phyloP scores from a whole-genome alignment of 2,329 filamentous ascomycete species.

The Epichloe elymi region DNA sequence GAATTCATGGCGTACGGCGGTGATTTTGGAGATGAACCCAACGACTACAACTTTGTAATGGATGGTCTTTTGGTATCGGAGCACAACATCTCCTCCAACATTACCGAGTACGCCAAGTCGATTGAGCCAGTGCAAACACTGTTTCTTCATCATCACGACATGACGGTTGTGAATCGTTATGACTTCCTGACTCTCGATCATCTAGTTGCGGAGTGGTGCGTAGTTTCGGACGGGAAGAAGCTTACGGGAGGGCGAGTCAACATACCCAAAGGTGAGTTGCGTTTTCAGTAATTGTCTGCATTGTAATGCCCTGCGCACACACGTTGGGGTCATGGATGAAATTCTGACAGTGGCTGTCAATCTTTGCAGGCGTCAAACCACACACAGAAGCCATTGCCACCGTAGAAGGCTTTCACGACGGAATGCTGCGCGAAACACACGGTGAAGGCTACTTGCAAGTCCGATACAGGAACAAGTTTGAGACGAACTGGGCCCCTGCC shows the following conservation, averaged over 20 bases:
- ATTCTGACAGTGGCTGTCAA: not conserved
- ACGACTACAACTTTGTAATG: slow-evolving; percentile 47
- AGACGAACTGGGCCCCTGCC: slow-evolving; percentile 36
- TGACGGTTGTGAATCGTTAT: slow-evolving; percentile 39
- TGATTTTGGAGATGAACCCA: slow-evolving; percentile 47
- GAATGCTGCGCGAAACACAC: slow-evolving; percentile 10
- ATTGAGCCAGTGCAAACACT: slow-evolving; percentile 45
- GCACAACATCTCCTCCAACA: slow-evolving; percentile 37
- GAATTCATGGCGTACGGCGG: slow-evolving; percentile 46
- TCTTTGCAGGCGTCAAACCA: slow-evolving; percentile 26
- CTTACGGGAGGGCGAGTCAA: slow-evolving; percentile 20
- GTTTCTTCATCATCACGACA: slow-evolving; percentile 24
- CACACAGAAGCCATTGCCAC: slow-evolving; percentile 24
- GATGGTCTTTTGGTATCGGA: slow-evolving; percentile 35
- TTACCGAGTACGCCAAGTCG: slow-evolving; percentile 43
- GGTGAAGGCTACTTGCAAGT: slow-evolving; percentile 35
- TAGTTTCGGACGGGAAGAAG: slow-evolving; percentile 25
- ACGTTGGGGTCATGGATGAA: not conserved
- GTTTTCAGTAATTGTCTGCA: not conserved
- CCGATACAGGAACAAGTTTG: slow-evolving; percentile 28
- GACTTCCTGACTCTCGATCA: slow-evolving; percentile 40
- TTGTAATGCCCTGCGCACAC: too few relatives aligned
- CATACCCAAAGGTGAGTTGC: slow-evolving; percentile 27
- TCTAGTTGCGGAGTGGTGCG: slow-evolving; percentile 29
- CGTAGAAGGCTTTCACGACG: slow-evolving; percentile 18